Evolutionary conservation across 176 grass and related monocot genomes (phyloP).

Genomic region (Avena insularis): DNA sequence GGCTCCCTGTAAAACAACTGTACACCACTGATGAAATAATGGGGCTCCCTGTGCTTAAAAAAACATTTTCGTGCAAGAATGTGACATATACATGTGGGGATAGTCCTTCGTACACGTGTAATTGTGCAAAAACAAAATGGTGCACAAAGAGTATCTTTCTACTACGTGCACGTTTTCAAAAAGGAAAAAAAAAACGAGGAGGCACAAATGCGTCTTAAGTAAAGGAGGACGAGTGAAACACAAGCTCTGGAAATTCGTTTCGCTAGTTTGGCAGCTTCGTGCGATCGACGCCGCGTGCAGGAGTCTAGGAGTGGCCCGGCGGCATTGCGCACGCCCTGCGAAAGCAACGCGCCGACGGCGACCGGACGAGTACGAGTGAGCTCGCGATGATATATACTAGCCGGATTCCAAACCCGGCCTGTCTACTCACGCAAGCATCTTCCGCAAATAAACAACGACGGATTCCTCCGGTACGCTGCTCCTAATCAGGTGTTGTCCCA

Average conservation of each 20-base stretch:
- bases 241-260: background rate
- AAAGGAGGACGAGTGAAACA: background rate
- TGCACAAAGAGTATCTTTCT: background rate
- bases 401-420: background rate
- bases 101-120: background rate
- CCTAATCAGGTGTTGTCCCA: background rate
- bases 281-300: background rate
- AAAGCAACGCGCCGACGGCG: conserved; percentile 10
- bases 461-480: background rate
- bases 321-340: conserved; percentile 15
- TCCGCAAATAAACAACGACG: background rate
- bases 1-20: too few relatives aligned
- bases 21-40: too few relatives aligned
- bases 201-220: too few relatives aligned
- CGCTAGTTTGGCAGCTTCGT: background rate
- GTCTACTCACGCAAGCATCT: background rate
- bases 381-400: conserved; percentile 7
- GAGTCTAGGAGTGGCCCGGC: background rate
- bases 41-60: too few relatives aligned
- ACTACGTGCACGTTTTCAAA: too few relatives aligned
- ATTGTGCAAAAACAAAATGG: background rate
- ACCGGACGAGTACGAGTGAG: conserved; percentile 17
- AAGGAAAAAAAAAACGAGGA: too few relatives aligned
- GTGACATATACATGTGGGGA: too few relatives aligned
- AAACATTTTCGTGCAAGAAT: too few relatives aligned